phyloP scores from a whole-genome alignment of 2,329 filamentous ascomycete species.

The Byssoonygena ceratinophila region DNA sequence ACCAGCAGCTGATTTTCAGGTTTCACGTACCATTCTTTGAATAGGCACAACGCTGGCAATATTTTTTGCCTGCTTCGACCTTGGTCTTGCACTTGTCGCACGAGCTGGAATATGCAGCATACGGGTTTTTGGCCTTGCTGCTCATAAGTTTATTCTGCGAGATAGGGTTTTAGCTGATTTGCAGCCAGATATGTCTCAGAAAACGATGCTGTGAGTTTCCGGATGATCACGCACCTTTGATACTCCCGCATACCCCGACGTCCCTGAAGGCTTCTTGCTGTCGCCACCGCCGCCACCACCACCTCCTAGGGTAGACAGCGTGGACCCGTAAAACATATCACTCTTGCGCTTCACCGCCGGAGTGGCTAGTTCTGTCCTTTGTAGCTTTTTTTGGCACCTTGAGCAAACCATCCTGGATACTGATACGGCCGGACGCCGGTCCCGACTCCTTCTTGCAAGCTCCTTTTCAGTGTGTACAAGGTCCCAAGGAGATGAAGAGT shows the following conservation, averaged over 20 bases:
- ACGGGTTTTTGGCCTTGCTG: constrained; percentile 55
- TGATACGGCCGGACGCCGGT: neutral
- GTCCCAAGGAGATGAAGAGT: neutral
- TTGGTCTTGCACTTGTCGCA: constrained; percentile 55
- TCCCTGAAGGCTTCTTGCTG: constrained; percentile 40
- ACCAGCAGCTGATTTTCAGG: neutral
- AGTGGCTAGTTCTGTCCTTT: constrained; percentile 51
- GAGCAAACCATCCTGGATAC: constrained; percentile 47
- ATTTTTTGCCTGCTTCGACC: constrained; percentile 50
- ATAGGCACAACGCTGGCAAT: constrained; percentile 54
- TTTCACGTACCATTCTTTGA: constrained; percentile 44
- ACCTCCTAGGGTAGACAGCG: constrained; percentile 32
- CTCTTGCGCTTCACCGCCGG: constrained; percentile 57
- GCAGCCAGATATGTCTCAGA: neutral
- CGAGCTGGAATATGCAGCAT: constrained; percentile 52
- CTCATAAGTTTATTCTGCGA: constrained; percentile 53
- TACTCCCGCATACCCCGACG: constrained; percentile 48
- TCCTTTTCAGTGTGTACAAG: neutral
- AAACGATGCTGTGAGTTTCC: neutral
- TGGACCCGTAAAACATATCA: constrained; percentile 55
- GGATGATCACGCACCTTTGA: constrained; percentile 42
- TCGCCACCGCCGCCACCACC: constrained; percentile 25
- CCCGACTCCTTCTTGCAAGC: neutral
- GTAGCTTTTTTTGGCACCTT: constrained; percentile 53
- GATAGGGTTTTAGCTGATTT: too few relatives aligned